Evolutionary conservation across 257 asterid genomes (phyloP), one percentile per base, ranked within the genome.

Genomic region (Fraxinus cuspidata): DNA sequence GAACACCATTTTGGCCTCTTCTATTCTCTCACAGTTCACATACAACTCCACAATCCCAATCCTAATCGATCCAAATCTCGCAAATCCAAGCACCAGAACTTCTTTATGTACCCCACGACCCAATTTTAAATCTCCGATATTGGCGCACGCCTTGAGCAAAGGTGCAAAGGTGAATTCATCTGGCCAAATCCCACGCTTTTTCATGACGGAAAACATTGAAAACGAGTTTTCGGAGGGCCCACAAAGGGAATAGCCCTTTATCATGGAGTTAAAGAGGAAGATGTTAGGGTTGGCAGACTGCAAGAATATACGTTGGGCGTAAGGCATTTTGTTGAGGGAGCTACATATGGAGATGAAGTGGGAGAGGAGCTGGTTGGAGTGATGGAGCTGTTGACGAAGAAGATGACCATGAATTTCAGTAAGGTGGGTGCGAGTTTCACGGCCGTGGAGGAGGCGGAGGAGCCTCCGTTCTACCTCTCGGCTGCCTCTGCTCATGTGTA

Each of bases 371-470:
- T 86, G 74, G 78, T 86, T 86, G 77, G 89, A 86, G 23, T 86
- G 81, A 76, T 79, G 80, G 77, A 86, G 87, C 7, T 81, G 82
- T 82, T 86, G 86, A 51, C 89, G 87, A 60, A 84, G 83, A 69
- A 84, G 75, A 49, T 84, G 87, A 10, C 76, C 89, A 74, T 86
- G 87, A 19, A 86, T 86, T 72, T 84, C 84, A 35, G 83, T 47
- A n/a, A 84, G 83, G 44, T 42, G 86, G 73, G 28, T 79, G 71
- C 85, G 84, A 38, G 89, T 79, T 70, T 86, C 73, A 18, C 78
- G 86, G 75, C 82, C 87, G n/a, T 86, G 89, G 75, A 86, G 86
- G 27, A 86, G 87, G 72, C 81, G 84, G 83, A 86, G 85, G 66
- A 86, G 81, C 82, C 78, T 74, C 81, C 87, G 83, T 67, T 86